A percentile compares a stretch with the other conserved stretches of the same genome.
These are phyloP conservation scores for Aspergillus calidoustus DNA, from an alignment of 2,329 filamentous ascomycete species.

Conservation along the genomic window DNA sequence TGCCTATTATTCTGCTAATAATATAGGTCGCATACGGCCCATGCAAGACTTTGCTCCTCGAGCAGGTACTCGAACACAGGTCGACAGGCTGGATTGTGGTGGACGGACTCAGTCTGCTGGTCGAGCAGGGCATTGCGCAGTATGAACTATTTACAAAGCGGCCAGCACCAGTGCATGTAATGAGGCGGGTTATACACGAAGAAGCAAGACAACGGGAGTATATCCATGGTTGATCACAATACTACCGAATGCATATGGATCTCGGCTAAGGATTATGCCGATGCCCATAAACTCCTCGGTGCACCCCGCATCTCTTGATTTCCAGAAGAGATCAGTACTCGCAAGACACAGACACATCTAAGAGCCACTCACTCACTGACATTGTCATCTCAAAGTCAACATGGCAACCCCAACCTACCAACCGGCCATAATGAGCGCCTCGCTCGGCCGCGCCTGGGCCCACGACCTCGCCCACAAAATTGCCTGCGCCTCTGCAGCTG, in stretches of 20 bases:
- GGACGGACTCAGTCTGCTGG: conserved; percentile 27
- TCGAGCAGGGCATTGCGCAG: conserved; percentile 32
- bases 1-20: too few relatives aligned
- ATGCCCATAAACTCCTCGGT: too few relatives aligned
- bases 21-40: not conserved
- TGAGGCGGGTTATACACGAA: conserved; percentile 17
- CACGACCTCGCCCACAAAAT: conserved; percentile 71
- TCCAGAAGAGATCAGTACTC: too few relatives aligned
- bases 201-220: too few relatives aligned
- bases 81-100: conserved; percentile 30
- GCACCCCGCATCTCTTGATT: too few relatives aligned
- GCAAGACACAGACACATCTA: too few relatives aligned
- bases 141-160: conserved; percentile 31
- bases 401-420: conserved; percentile 30
- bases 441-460: conserved; percentile 72
- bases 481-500: conserved; percentile 60
- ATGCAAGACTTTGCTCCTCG: not conserved
- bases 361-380: too few relatives aligned
- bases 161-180: conserved; percentile 30
- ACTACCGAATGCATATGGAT: too few relatives aligned
- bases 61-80: conserved; percentile 8
- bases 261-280: too few relatives aligned
- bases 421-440: conserved; percentile 76
- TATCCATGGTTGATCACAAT: too few relatives aligned
- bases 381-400: too few relatives aligned